Base-by-base conservation (phyloP, 306 rosid species). In the Astragalus membranaceus region DNA sequence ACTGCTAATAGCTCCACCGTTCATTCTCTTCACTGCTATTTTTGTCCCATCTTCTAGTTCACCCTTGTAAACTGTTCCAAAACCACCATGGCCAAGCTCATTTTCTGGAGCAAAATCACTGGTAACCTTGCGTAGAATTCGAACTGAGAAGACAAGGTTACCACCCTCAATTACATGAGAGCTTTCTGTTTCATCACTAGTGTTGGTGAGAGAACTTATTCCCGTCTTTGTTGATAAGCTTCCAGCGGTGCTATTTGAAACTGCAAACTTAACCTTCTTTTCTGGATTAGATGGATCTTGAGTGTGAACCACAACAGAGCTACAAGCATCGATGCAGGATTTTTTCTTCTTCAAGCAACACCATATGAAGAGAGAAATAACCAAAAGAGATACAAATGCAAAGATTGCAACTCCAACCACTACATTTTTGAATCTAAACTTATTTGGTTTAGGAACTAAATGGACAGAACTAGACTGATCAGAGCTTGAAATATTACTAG, bases 21-120 rank as follows among this genome's bases (percentile, higher is more conserved):
- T 95, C 97, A 88, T 91, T 76, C 97, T 88, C 85, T 91, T 91
- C 64, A 91, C 95, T 4, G 97, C 97, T 44, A 86, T 70, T 68
- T 54, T 76, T 16, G 90, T 80, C 42, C 97, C 95, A 5, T 76
- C 84, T 51, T 80, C 95, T 20, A 88, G 79, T 67, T 88, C 90
- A 26, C 97, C 97, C 72, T 79, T 86, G 77, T 88, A 90, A 75
- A 91, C 97, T 7, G 88, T 85, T 23, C 95, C 97, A 78, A 91
- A 91, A 58, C 97, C 97, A 1, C 95, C 97, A 4, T 67, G 85
- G 57, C 95, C 97, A 6, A 91, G 85, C 82, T 83, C 92, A 13
- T 88, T 86, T 77, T 83, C 84, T 0, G 84, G 67, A 13, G 89
- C 78, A 53, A 88, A 91, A 56, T 78, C 30, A 1, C 78, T 69